These are phyloP conservation scores for Tricholoma hemisulphureum DNA, from an alignment of 768 basidiomycete species.

Conservation along the genomic window DNA sequence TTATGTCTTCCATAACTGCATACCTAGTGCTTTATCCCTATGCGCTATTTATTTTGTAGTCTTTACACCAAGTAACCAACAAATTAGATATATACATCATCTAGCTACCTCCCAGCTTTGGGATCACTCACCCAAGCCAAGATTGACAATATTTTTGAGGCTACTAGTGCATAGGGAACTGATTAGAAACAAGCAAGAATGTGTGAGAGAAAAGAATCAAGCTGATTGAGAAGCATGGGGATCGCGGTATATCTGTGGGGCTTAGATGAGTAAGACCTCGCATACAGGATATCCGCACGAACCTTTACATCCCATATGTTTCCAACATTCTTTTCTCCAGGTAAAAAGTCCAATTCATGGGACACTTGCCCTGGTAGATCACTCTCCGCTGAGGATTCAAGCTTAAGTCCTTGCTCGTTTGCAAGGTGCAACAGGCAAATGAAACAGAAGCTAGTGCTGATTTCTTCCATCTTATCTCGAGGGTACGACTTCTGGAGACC, in stretches of 20 bases:
- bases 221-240: slow-evolving; percentile 42
- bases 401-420: slow-evolving; percentile 91
- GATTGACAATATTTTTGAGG: too few species aligned
- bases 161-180: slow-evolving; percentile 2
- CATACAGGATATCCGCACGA: slow-evolving; percentile 12
- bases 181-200: slow-evolving; percentile 3
- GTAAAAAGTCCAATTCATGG: slow-evolving; percentile 22
- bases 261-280: slow-evolving; percentile 2
- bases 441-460: slow-evolving; percentile 99
- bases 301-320: slow-evolving; percentile 79
- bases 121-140: too few species aligned
- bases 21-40: too few species aligned
- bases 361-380: slow-evolving; percentile 34
- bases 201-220: slow-evolving; percentile 14
- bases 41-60: too few species aligned
- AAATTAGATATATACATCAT: too few species aligned
- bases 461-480: slow-evolving; percentile 92
- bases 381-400: slow-evolving; percentile 51
- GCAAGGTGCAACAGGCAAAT: slow-evolving; percentile 96
- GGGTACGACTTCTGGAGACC: slow-evolving; percentile 83
- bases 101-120: too few species aligned
- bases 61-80: too few species aligned
- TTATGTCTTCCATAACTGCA: too few species aligned
- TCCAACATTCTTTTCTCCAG: slow-evolving; percentile 48
- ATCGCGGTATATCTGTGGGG: slow-evolving; percentile 45